Base-by-base conservation (phyloP, 306 rosid genomes). In the Dalbergia cochinchinensis region DNA sequence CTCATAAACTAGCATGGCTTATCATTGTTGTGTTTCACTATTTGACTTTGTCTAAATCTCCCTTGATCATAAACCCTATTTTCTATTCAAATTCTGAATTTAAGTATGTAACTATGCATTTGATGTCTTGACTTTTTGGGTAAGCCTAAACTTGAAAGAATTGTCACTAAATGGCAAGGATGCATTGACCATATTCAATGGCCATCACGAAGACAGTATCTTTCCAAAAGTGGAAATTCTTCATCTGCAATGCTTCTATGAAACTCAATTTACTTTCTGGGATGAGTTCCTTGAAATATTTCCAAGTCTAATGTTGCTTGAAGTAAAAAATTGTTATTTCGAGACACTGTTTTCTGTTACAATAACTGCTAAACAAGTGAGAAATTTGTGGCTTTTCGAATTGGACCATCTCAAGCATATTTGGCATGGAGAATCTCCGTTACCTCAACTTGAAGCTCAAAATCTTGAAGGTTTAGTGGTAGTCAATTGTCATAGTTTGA, bases 381-480 rank as follows among this genome's bases (percentile, higher is more conserved):
- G 18, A 37, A 16, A 0, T 0, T 71, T 71, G 76, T 2, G 18
- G 34, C 65, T 71, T 71, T 35, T 50, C 0, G 65, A 71, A 16
- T 53, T 71, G 11, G 76, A 71, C 9, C 9, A 54, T 7, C 65
- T 71, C 35, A 71, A 0, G 11, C 7, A 5, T 53, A 71, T 71
- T 7, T 71, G 65, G 65, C 50, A 34, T 7, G 76, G 54, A 71
- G 65, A 71, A 47, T 71, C 55, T 15, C 64, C 48, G n/a, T 3
- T n/a, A 8, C 47, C 33, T 33, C 48, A 31, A 13, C 60, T 34
- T 33, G 1, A 10, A 10, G 12, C 57, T 5, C 48, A 33, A 9
- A 13, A 34, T 33, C 64, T 71, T 51, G 34, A 53, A 54, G 16
- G 0, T 9, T 53, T 71, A 39, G 0, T 0, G 0, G 1, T 53